A percentile compares a stretch with the other conserved stretches of the same genome.
Conservation (phyloP, 352 stramenopile species). For the Pythium plurisporium region DNA sequence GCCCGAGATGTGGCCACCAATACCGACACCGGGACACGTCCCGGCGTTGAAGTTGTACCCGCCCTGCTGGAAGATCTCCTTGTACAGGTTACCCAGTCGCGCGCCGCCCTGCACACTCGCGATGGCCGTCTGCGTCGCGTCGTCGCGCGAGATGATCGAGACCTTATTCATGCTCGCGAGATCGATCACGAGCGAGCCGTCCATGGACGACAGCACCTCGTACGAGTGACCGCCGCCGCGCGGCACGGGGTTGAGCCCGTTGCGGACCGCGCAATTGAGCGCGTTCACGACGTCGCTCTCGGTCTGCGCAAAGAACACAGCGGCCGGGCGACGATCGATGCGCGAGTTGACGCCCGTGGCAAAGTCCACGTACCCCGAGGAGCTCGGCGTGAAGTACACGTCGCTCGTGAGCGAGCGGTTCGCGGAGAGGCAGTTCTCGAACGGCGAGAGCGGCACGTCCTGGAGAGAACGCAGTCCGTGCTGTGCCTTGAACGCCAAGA, state of each 20-base stretch:
- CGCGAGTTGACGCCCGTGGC: constrained; percentile 47
- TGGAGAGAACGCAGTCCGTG: constrained; percentile 7
- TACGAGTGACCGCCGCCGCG: constrained; percentile 53
- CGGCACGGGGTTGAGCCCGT: constrained; percentile 33
- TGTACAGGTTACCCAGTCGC: constrained; percentile 42
- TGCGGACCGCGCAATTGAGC: constrained; percentile 33
- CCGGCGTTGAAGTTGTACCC: constrained; percentile 55
- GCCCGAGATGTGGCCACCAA: constrained; percentile 48
- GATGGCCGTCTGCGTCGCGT: constrained; percentile 25
- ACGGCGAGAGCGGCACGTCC: constrained; percentile 8
- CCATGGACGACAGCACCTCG: constrained; percentile 53
- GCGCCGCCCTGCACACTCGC: constrained; percentile 38
- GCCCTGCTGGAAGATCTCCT: constrained; percentile 35
- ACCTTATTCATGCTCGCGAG: constrained; percentile 52
- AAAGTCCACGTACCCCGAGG: constrained; percentile 34
- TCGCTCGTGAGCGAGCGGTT: constrained; percentile 16
- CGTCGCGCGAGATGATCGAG: constrained; percentile 26
- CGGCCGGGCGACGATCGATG: constrained; percentile 37
- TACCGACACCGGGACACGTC: constrained; percentile 46
- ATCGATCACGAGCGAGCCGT: constrained; percentile 51
- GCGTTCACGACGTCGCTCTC: constrained; percentile 43
- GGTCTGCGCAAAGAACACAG: constrained; percentile 40
- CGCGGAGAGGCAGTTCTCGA: constrained; percentile 15
- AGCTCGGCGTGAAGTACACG: constrained; percentile 20
- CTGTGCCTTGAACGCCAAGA: constrained; percentile 15